Base-by-base conservation (phyloP, 1,284 basidiomycete genomes). In the Cutaneotrichosporon cutaneum region DNA sequence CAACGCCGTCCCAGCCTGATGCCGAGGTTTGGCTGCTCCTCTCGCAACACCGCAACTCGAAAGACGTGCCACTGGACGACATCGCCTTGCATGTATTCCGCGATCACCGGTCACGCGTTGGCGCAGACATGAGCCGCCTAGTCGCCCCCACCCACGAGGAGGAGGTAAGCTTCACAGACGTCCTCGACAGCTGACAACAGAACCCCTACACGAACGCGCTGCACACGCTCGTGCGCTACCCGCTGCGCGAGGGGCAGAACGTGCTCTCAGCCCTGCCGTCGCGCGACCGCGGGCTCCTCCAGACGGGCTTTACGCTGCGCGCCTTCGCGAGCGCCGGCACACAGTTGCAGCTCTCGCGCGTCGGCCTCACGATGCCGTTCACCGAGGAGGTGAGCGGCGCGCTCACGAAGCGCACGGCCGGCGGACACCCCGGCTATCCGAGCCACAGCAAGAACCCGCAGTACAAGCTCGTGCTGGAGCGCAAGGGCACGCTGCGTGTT, bases 401-500 rank as follows among this genome's bases (percentile, higher is more conserved):
- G 0, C 84, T 95, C 70, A 88, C 87, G 0, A 83, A 80, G 47
- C 87, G 87, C 64, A 90, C 86, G 11, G 85, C 90, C 0, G 94
- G 94, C 0, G 94, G 94, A 0, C 94, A 94, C 71, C 85, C 87
- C 53, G 85, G 85, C 0, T 83, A 87, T 68, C 85, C 90, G 0
- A 88, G 88, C 0, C 96, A 91, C 78, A 89, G 94, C 85, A 79
- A 85, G 61, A 98, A 98, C 72, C 94, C 94, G 0, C 93, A 97
- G 73, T 97, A 90, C 75, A 82, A 83, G 54, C 79, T 97, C 4
- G 11, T 54, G 2, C 30, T 56, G 39, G 61, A 58, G 6, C 39
- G 54, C 42, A 61, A 84, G 68, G 80, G 83, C 0, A 74, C 77
- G 8, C 71, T 88, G 14, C 81, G 82, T 13, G 62, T 92, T 9